Conservation (phyloP, 1,284 basidiomycete genomes). For the Trametes polyzona region DNA sequence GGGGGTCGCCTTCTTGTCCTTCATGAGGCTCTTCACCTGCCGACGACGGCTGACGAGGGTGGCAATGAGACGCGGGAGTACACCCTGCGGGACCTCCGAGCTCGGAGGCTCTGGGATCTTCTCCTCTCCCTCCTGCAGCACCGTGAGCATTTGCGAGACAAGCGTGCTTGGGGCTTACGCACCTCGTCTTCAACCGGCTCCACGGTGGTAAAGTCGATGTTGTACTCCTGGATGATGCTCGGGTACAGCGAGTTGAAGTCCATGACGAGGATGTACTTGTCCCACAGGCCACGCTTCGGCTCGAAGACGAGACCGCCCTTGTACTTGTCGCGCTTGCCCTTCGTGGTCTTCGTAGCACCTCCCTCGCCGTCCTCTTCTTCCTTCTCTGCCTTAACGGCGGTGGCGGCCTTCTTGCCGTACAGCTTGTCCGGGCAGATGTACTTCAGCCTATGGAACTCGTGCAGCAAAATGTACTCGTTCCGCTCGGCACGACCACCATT, state of each 20-base stretch:
- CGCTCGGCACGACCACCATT: slow-evolving; percentile 97
- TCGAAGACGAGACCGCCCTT: slow-evolving; percentile 99
- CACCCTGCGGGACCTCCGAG: slow-evolving; percentile 77
- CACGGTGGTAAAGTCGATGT: slow-evolving; percentile 99
- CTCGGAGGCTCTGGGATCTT: slow-evolving; percentile 90
- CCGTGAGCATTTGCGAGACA: slow-evolving; percentile 11
- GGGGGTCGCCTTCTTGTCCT: slow-evolving; percentile 77
- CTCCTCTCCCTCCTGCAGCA: slow-evolving; percentile 71
- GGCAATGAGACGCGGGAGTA: slow-evolving; percentile 94
- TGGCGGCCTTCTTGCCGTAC: slow-evolving; percentile 74
- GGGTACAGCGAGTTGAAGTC: slow-evolving; percentile 99
- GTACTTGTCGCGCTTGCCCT: slow-evolving; percentile 92
- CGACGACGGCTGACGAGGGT: slow-evolving; percentile 89
- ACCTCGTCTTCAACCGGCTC: slow-evolving; percentile 76
- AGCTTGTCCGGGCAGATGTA: slow-evolving; percentile 97
- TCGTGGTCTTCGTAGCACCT: slow-evolving; percentile 55
- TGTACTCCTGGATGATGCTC: slow-evolving; percentile 99
- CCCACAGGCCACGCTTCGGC: slow-evolving; percentile 95
- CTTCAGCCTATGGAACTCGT: slow-evolving; percentile 96
- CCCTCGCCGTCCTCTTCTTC: slow-evolving; percentile 60
- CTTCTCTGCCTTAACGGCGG: slow-evolving; percentile 61
- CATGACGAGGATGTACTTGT: slow-evolving; percentile 98
- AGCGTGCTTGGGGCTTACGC: slow-evolving; percentile 18
- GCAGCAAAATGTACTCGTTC: slow-evolving; percentile 98
- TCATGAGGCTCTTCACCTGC: slow-evolving; percentile 95